Percentiles rank a stretch among this genome's conserved stretches.
These are phyloP conservation scores for Penicillium cosmopolitanum DNA, from an alignment of 495 filamentous ascomycete species.

Conservation along the genomic window DNA sequence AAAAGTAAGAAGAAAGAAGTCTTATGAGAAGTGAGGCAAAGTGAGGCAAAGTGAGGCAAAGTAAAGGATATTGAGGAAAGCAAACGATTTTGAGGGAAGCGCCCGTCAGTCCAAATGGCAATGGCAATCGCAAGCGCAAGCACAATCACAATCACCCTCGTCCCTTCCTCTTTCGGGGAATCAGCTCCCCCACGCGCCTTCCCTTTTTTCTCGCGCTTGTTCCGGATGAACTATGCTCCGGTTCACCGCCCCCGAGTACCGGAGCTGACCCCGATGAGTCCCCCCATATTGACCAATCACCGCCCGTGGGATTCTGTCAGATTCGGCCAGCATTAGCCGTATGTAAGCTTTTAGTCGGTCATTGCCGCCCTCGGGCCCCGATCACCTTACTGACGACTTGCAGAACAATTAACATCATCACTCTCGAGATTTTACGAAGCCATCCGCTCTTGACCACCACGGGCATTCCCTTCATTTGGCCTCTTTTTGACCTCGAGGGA, in stretches of 20 bases:
- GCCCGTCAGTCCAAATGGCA: no score
- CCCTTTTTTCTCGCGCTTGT: constrained; percentile 23
- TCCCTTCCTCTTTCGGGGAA: constrained; percentile 15
- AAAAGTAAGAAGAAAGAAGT: not conserved
- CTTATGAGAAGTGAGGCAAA: not conserved
- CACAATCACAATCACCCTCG: constrained; percentile 2
- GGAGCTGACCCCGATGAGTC: constrained; percentile 12
- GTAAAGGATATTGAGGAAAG: not conserved
- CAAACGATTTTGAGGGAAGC: not conserved
- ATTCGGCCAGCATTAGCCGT: constrained; percentile 27
- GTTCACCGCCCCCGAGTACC: constrained; percentile 26
- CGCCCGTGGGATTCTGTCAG: constrained; percentile 10
- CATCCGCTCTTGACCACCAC: not conserved
- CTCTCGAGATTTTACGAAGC: not conserved
- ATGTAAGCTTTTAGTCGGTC: constrained; percentile 31
- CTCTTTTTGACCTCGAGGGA: not conserved
- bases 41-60: not conserved
- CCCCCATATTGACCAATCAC: constrained; percentile 24
- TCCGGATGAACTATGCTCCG: constrained; percentile 13
- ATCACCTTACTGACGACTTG: constrained; percentile 14
- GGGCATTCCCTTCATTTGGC: not conserved
- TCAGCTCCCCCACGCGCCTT: constrained; percentile 27
- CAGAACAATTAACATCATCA: not conserved
- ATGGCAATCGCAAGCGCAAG: no score
- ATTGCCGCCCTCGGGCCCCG: constrained; percentile 11